Conservation (phyloP, 192 early-diverging fungal species). For the Backusella tarrabulga region DNA sequence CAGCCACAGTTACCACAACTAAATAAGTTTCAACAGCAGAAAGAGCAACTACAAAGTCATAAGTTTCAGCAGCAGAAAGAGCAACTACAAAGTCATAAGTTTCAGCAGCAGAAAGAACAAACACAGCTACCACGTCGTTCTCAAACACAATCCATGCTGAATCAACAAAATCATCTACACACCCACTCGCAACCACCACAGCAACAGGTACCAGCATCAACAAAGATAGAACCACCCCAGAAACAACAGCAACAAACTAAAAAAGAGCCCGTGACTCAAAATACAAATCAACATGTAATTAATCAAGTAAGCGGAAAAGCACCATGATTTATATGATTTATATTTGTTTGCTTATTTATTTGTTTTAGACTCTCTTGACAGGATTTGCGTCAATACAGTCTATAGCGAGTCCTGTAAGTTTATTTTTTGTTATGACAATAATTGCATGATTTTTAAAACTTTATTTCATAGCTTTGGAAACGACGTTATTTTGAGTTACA, state of each 20-base stretch:
- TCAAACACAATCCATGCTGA: slow-evolving; percentile 5
- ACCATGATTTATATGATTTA: background rate
- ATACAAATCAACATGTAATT: slow-evolving; percentile 32
- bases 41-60: slow-evolving; percentile 15
- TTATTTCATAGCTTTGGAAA: slow-evolving; percentile 50
- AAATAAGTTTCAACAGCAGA: slow-evolving; percentile 14
- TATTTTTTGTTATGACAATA: background rate
- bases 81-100: background rate
- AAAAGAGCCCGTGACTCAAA: slow-evolving; percentile 33
- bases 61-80: slow-evolving; percentile 8
- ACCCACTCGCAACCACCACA: background rate
- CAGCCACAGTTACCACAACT: slow-evolving; percentile 12
- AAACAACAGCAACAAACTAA: slow-evolving; percentile 22
- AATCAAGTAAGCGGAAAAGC: slow-evolving; percentile 34
- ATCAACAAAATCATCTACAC: background rate
- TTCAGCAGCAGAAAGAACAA: slow-evolving; percentile 11
- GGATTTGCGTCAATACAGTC: slow-evolving; percentile 35
- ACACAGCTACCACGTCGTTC: slow-evolving; percentile 19
- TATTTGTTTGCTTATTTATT: slow-evolving; percentile 22
- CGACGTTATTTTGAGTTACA: slow-evolving; percentile 58
- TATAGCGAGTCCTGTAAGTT: slow-evolving; percentile 25
- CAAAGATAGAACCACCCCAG: background rate
- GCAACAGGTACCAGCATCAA: slow-evolving; percentile 10
- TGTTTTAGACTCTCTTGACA: slow-evolving; percentile 15
- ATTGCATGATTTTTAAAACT: background rate